phyloP scores from a whole-genome alignment of 306 rosid species.

The Gillenia trifoliata region DNA sequence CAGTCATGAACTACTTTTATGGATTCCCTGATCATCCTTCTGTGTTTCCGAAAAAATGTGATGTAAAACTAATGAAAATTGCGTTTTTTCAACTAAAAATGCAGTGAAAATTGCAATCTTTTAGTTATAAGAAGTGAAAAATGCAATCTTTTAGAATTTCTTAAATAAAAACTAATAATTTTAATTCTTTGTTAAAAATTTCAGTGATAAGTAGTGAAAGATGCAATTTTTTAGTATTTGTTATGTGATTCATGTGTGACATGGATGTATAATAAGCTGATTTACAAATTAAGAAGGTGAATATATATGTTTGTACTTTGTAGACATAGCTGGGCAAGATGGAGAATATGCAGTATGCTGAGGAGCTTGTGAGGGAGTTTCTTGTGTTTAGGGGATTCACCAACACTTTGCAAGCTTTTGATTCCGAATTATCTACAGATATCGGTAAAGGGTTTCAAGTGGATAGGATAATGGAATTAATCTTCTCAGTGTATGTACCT shows the following conservation, averaged over 20 bases:
- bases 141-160: too few relatives aligned
- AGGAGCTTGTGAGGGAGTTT: constrained; percentile 90
- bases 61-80: not conserved
- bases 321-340: constrained; percentile 21
- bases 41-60: not conserved
- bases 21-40: not conserved
- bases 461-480: constrained; percentile 76
- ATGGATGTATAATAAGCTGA: not conserved
- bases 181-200: not conserved
- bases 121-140: too few relatives aligned
- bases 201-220: not conserved
- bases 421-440: constrained; percentile 66
- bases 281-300: not conserved
- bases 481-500: constrained; percentile 68
- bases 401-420: constrained; percentile 73
- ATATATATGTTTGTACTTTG: not conserved
- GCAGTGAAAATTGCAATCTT: not conserved
- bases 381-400: constrained; percentile 87
- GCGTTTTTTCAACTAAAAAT: not conserved
- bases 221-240: not conserved
- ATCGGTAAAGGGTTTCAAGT: constrained; percentile 71
- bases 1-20: not conserved
- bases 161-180: not conserved
- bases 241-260: not conserved
- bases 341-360: constrained; percentile 92